phyloP scores from a whole-genome alignment of 78 protist species.

The Chrysochromulina tobinii region DNA sequence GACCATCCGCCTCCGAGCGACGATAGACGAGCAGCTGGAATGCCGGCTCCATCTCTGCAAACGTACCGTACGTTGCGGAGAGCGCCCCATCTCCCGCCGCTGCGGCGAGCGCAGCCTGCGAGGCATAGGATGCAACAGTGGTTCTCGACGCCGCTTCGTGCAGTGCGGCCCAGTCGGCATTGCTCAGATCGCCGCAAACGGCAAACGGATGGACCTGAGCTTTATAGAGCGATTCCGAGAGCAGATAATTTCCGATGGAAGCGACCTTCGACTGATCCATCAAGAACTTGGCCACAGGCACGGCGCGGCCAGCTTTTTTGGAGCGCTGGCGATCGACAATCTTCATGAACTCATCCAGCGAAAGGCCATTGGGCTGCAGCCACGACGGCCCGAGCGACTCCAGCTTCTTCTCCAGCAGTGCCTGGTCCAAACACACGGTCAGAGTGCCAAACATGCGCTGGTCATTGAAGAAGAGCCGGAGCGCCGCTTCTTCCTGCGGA shows the following conservation, averaged over 20 bases:
- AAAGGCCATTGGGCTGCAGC: neutral
- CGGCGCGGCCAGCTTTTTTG: too few species aligned
- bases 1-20: neutral
- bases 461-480: neutral
- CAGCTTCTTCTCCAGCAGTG: neutral
- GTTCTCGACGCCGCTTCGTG: neutral
- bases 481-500: neutral
- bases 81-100: neutral
- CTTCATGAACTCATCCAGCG: neutral
- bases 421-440: neutral
- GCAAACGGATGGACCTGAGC: neutral
- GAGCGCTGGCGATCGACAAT: neutral
- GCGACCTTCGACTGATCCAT: slow-evolving; percentile 33
- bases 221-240: neutral
- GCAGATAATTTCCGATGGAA: slow-evolving; percentile 13
- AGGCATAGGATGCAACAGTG: neutral
- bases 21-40: neutral
- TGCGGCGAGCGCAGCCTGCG: neutral
- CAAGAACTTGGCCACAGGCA: neutral
- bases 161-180: neutral
- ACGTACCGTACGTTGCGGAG: neutral
- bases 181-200: neutral
- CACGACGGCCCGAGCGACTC: neutral
- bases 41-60: neutral
- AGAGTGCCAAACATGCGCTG: slow-evolving; percentile 31